Conservation (phyloP, 768 basidiomycete species). For the Trametes cinnabarina region DNA sequence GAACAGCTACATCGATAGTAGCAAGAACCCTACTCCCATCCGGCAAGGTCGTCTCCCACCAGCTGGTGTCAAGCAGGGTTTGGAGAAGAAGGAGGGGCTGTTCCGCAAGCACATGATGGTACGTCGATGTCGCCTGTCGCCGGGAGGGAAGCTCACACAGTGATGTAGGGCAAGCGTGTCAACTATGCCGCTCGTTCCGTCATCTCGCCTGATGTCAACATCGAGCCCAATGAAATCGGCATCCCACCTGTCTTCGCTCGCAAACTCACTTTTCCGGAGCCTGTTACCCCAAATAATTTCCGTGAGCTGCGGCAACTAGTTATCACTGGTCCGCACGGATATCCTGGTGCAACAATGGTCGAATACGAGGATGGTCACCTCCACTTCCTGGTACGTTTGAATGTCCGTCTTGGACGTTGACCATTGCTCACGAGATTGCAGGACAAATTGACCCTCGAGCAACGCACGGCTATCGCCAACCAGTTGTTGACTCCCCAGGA, state of each 20-base stretch:
- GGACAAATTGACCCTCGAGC: slow-evolving; percentile 85
- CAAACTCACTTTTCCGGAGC: slow-evolving; percentile 96
- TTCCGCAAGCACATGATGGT: slow-evolving; percentile 99
- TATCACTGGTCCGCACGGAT: slow-evolving; percentile 81
- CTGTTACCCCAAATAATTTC: slow-evolving; percentile 90
- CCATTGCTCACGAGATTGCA: slow-evolving; percentile 29
- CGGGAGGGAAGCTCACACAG: background rate
- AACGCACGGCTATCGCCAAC: slow-evolving; percentile 93
- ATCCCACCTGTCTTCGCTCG: slow-evolving; percentile 96
- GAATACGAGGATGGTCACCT: slow-evolving; percentile 93
- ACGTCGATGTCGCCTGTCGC: slow-evolving; percentile 23
- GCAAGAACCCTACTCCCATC: slow-evolving; percentile 86
- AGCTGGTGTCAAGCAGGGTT: slow-evolving; percentile 88
- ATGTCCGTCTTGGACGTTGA: background rate
- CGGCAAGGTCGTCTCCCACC: slow-evolving; percentile 89
- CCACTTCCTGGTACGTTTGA: slow-evolving; percentile 65
- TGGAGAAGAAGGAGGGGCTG: slow-evolving; percentile 98
- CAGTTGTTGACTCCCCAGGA: slow-evolving; percentile 91
- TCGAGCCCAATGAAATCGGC: slow-evolving; percentile 98
- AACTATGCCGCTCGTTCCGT: slow-evolving; percentile 99
- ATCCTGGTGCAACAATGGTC: slow-evolving; percentile 93
- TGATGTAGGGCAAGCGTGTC: slow-evolving; percentile 89
- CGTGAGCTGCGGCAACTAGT: slow-evolving; percentile 86
- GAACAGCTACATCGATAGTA: slow-evolving; percentile 96
- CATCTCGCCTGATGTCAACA: slow-evolving; percentile 98